Conservation (phyloP, 805 yeast genomes). For the Metschnikowia baotianmanensis region DNA sequence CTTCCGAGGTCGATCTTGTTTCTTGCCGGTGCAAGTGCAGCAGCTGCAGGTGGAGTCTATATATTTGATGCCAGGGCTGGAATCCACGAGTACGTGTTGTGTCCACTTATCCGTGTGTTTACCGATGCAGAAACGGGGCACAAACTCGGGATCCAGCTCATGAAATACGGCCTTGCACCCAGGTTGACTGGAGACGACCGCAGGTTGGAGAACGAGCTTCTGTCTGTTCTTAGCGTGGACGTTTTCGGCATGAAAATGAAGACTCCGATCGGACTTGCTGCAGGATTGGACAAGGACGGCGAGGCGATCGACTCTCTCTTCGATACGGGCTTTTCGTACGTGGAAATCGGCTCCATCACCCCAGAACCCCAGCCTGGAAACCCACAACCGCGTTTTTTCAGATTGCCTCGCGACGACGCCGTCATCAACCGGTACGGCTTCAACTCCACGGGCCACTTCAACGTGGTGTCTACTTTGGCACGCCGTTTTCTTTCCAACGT, state of each 20-base stretch:
- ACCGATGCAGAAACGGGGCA: conserved; percentile 91
- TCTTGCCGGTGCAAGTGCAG: conserved; percentile 24
- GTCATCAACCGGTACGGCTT: conserved; percentile 94
- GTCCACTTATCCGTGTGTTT: conserved; percentile 68
- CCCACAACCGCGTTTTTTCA: conserved; percentile 88
- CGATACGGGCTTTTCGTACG: conserved; percentile 79
- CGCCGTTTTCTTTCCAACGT: conserved; percentile 44
- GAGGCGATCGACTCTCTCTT: conserved; percentile 84
- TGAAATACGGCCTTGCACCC: conserved; percentile 72
- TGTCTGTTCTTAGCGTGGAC: conserved; percentile 48
- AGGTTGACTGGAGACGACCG: conserved; percentile 52
- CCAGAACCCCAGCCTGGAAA: conserved; percentile 94
- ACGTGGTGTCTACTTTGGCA: conserved; percentile 65
- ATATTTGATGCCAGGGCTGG: conserved; percentile 76
- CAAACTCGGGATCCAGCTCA: conserved; percentile 61
- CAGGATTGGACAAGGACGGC: conserved; percentile 93
- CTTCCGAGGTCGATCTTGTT: conserved; percentile 21
- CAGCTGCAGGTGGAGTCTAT: conserved; percentile 47
- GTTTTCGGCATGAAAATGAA: conserved; percentile 66
- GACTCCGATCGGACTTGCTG: conserved; percentile 90
- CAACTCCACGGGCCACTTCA: conserved; percentile 84
- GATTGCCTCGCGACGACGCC: conserved; percentile 81
- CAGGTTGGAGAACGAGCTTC: conserved; percentile 33
- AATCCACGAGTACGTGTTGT: conserved; percentile 72
- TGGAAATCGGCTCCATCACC: conserved; percentile 91